phyloP scores from a whole-genome alignment of 2,329 filamentous ascomycete genomes.

The Fusarium longipes region DNA sequence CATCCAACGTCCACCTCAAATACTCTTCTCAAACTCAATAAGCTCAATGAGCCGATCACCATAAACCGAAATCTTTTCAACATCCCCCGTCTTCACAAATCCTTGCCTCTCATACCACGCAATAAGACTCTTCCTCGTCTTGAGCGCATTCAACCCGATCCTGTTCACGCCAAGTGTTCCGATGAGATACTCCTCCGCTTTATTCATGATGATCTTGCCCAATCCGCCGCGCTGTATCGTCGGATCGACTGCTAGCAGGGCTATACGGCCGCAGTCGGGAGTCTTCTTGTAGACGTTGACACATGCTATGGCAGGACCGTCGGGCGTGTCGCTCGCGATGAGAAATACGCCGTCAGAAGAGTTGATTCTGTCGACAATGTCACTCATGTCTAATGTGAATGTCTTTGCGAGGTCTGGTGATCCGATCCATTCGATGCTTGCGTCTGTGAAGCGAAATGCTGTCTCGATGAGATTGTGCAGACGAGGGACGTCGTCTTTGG shows the following conservation, averaged over 20 bases:
- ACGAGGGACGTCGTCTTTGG: slow-evolving; percentile 49
- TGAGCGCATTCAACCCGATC: slow-evolving; percentile 51
- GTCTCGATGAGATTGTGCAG: slow-evolving; percentile 54
- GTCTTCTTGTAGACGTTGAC: slow-evolving; percentile 46
- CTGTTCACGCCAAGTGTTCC: slow-evolving; percentile 44
- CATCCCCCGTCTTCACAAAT: slow-evolving; percentile 51
- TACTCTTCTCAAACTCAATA: slow-evolving; percentile 51
- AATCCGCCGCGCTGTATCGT: slow-evolving; percentile 48
- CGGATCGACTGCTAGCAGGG: slow-evolving; percentile 52
- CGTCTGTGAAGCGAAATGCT: slow-evolving; percentile 56
- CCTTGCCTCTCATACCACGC: slow-evolving; percentile 53
- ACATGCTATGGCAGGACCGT: slow-evolving; percentile 42
- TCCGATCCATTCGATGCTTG: slow-evolving; percentile 49
- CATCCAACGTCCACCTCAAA: not conserved
- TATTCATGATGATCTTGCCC: slow-evolving; percentile 49
- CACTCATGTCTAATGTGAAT: slow-evolving; percentile 76
- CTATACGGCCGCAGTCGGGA: slow-evolving; percentile 46
- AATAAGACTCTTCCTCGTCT: slow-evolving; percentile 49
- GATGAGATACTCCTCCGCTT: slow-evolving; percentile 48
- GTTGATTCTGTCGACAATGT: slow-evolving; percentile 65
- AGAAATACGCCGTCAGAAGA: slow-evolving; percentile 47
- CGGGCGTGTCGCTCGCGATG: slow-evolving; percentile 39
- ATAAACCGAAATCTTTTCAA: slow-evolving; percentile 49
- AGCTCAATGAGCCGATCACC: slow-evolving; percentile 49
- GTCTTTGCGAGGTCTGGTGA: slow-evolving; percentile 69